A percentile compares a stretch with the other conserved stretches of the same genome.
phyloP scores from a whole-genome alignment of 129 eudicot genomes.

The Arctium lappa region DNA sequence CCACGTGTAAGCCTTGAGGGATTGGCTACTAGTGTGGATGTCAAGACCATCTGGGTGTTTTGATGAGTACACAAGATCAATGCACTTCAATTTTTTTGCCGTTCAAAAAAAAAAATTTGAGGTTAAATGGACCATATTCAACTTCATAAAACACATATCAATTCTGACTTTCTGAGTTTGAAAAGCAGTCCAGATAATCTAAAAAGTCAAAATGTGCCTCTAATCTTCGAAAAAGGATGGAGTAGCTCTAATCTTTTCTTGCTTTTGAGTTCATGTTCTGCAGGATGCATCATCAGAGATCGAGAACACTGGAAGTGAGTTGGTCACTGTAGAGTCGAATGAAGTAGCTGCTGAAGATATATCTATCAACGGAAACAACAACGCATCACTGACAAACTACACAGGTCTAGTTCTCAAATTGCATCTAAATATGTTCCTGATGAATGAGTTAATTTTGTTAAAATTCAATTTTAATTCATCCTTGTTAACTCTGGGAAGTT shows the following conservation, averaged over 20 bases:
- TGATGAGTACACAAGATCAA: not conserved
- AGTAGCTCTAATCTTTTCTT: not conserved
- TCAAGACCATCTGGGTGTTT: not conserved
- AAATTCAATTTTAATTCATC: not conserved
- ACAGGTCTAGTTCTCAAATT: not conserved
- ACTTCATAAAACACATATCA: not conserved
- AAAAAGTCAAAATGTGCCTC: constrained; percentile 1
- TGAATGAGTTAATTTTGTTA: not conserved
- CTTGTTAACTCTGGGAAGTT: not conserved
- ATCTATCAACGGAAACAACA: not conserved
- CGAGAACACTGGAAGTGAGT: not conserved
- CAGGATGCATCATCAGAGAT: constrained; percentile 16
- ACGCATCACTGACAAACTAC: not conserved
- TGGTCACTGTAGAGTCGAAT: not conserved
- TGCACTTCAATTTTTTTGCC: not conserved
- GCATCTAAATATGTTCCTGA: not conserved
- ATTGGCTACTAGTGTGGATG: no score
- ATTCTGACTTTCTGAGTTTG: not conserved
- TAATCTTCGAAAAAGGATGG: not conserved
- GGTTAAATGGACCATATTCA: not conserved
- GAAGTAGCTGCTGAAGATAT: constrained; percentile 5
- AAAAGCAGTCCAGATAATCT: not conserved
- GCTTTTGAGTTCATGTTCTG: not conserved
- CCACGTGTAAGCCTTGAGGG: no score
- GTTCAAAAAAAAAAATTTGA: no score